Base-by-base conservation (phyloP, 768 basidiomycete species). In the Infundibulicybe gibba region DNA sequence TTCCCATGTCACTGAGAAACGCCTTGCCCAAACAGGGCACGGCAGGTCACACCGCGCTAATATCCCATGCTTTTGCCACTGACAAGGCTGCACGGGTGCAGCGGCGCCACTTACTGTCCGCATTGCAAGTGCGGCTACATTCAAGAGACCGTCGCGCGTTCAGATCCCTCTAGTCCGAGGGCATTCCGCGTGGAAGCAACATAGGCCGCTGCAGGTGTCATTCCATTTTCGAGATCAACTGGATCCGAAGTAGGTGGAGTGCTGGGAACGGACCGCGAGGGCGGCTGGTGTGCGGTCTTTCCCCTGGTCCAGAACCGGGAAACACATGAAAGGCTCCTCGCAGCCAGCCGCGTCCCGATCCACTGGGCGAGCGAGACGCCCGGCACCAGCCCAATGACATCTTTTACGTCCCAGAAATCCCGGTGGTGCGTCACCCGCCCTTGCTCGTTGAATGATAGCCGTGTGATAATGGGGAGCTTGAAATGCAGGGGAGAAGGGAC, bases 321-420 rank as follows among this genome's bases (percentile, higher is more conserved):
- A 31, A 66, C 54, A 44, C 70, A 77, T 17, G 77, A 71, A 38
- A 88, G 60, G 14, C 82, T 74, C 47, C 71, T 69, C 21, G 83
- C 87, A 1, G 79, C 71, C 20, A 85, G 62, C 41, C 88, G 74
- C 41, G 81, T 75, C 40, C 74, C 72, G 41, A 90, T 69, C 86
- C 87, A 90, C 51, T 87, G 80, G 1, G 77, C 76, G 38, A 84
- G 63, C 8, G 79, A 75, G 49, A 80, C 74, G 3, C 87, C 87
- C 3, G 88, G 88, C 8, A 89, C 60, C 34, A 90, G 75, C 32
- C 82, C 81, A 56, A 89, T 70, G 48, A 91, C 69, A 59, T 92
- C 90, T 60, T 83, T 80, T 37, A 88, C 71, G 54, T 91, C 87
- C 87, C 86, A 90, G 33, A 87, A 72, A 57, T 91, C 90, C 21